Evolutionary conservation across 108 stramenopile genomes (phyloP).

Genomic region (Cyclotella choctawhatcheeana): DNA sequence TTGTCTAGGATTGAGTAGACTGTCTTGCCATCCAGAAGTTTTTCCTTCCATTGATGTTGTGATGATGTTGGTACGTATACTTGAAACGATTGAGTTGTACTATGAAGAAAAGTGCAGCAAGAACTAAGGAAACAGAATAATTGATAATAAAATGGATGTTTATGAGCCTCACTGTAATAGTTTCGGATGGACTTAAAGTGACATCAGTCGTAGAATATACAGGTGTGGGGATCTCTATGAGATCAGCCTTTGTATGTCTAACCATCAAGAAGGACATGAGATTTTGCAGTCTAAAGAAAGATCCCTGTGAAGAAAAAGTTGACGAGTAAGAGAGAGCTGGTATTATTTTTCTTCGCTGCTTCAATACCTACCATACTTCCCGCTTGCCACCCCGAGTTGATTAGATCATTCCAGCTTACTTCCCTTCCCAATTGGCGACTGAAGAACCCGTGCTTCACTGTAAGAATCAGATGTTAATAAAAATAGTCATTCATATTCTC

Average conservation of each 20-base stretch:
- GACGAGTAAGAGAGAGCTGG: too few relatives aligned
- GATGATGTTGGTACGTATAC: constrained; percentile 70
- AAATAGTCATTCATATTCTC: too few relatives aligned
- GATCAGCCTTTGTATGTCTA: constrained; percentile 79
- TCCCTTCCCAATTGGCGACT: constrained; percentile 56
- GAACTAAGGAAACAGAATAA: too few relatives aligned
- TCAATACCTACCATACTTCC: too few relatives aligned
- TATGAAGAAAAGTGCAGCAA: constrained; percentile 20
- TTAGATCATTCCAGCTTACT: constrained; percentile 57
- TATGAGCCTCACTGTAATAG: constrained; percentile 10
- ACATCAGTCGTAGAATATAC: constrained; percentile 40
- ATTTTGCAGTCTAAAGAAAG: constrained; percentile 68
- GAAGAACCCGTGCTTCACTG: constrained; percentile 81
- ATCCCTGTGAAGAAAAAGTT: too few relatives aligned
- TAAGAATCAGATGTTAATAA: too few relatives aligned
- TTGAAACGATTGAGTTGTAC: constrained; percentile 82
- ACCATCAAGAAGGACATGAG: constrained; percentile 78
- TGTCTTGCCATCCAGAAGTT: constrained; percentile 82
- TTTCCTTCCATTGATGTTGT: constrained; percentile 82
- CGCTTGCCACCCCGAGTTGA: constrained; percentile 60
- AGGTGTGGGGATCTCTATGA: constrained; percentile 69
- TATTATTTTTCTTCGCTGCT: too few relatives aligned
- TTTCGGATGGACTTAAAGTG: constrained; percentile 67
- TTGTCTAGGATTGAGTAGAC: constrained; percentile 74
- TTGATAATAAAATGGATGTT: background rate